These are phyloP conservation scores for Graphium sp. DNA, from an alignment of 2,329 filamentous ascomycete genomes.

Conservation along the genomic window DNA sequence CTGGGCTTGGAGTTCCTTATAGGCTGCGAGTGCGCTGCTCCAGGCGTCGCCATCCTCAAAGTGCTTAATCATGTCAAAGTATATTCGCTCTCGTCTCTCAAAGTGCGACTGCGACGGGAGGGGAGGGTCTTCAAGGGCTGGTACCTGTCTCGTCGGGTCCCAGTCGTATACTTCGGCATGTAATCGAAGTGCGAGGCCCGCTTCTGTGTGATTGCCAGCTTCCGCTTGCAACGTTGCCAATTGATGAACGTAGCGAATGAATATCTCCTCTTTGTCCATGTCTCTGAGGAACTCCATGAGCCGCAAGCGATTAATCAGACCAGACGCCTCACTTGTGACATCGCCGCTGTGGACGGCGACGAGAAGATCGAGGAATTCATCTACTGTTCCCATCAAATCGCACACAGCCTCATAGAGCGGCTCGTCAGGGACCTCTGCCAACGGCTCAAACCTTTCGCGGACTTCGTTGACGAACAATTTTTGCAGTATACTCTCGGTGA, in stretches of 20 bases:
- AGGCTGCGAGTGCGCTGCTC: conserved; percentile 74
- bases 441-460: conserved; percentile 59
- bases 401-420: conserved; percentile 56
- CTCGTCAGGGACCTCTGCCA: conserved; percentile 42
- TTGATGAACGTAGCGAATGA: conserved; percentile 89
- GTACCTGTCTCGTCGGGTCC: conserved; percentile 54
- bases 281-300: conserved; percentile 94
- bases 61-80: conserved; percentile 87
- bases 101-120: conserved; percentile 76
- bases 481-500: conserved; percentile 78
- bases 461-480: conserved; percentile 86
- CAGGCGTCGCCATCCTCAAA: conserved; percentile 92
- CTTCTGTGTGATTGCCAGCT: conserved; percentile 67
- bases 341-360: conserved; percentile 76
- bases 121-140: conserved; percentile 53
- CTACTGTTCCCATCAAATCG: conserved; percentile 66
- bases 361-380: conserved; percentile 80
- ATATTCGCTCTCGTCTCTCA: conserved; percentile 81
- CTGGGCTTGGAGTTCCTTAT: conserved; percentile 79
- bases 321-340: conserved; percentile 54
- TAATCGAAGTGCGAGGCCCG: conserved; percentile 72
- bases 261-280: conserved; percentile 95
- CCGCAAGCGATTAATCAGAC: conserved; percentile 74
- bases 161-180: conserved; percentile 89
- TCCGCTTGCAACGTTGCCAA: conserved; percentile 63